Evolutionary conservation across 2,329 filamentous ascomycete species (phyloP).

Genomic region (Clonostachys byssicola): DNA sequence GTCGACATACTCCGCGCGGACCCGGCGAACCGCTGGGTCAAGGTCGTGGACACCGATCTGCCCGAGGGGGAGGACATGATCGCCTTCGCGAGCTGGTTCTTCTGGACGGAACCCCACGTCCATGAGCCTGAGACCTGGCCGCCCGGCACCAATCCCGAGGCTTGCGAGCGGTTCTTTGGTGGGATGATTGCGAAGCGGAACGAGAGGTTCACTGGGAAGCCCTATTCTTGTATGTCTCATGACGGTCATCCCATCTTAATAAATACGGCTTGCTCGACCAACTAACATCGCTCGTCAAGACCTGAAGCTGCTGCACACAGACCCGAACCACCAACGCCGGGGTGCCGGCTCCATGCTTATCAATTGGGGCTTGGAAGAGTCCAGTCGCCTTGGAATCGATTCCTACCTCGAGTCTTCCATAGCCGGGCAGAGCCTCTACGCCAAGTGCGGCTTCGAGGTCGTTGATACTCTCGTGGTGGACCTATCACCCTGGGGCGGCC

Average conservation of each 20-base stretch:
- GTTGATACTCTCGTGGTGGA: slow-evolving; percentile 16
- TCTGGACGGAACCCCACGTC: slow-evolving; percentile 16
- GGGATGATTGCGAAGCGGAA: slow-evolving; percentile 20
- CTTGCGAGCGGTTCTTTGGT: slow-evolving; percentile 22
- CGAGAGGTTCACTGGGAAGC: slow-evolving; percentile 20
- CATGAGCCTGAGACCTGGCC: slow-evolving; percentile 16
- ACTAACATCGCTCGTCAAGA: slow-evolving; percentile 12
- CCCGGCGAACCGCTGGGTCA: slow-evolving; percentile 23
- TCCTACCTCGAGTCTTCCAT: slow-evolving; percentile 28
- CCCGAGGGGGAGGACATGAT: slow-evolving; percentile 17
- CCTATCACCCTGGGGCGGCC: slow-evolving; percentile 19
- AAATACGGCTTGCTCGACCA: neutral
- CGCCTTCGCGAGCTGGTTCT: slow-evolving; percentile 28
- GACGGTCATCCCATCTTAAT: neutral
- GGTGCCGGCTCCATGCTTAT: slow-evolving; percentile 11
- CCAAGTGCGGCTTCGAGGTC: slow-evolving; percentile 25
- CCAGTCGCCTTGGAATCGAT: slow-evolving; percentile 26
- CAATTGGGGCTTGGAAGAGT: slow-evolving; percentile 24
- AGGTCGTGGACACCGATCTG: slow-evolving; percentile 26
- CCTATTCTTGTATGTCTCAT: slow-evolving; percentile 23
- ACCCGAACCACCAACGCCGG: slow-evolving; percentile 22
- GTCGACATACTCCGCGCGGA: slow-evolving; percentile 11
- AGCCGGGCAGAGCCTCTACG: slow-evolving; percentile 23
- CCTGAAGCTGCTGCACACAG: slow-evolving; percentile 29
- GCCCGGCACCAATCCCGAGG: slow-evolving; percentile 22